phyloP scores from a whole-genome alignment of 176 grass and related monocot genomes.

The Oryza officinalis region DNA sequence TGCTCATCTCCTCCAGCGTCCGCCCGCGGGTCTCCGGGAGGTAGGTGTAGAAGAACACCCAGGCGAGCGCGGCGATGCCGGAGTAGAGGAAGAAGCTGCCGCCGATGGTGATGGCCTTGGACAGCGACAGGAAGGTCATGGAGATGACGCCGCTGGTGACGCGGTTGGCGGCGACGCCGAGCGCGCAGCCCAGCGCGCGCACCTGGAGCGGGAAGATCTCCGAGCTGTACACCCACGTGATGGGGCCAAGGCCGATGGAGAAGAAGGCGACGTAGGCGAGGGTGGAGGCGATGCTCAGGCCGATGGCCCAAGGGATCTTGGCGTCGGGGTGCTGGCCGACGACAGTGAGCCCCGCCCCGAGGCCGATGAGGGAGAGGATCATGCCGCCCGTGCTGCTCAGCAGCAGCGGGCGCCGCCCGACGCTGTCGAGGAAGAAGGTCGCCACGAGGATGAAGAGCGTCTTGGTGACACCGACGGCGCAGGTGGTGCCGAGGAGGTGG shows the following conservation, averaged over 20 bases:
- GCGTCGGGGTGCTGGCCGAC: slow-evolving; percentile 31
- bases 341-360: slow-evolving; percentile 55
- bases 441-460: slow-evolving; percentile 84
- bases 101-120: slow-evolving; percentile 77
- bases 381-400: slow-evolving; percentile 62
- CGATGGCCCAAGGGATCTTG: slow-evolving; percentile 61
- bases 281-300: slow-evolving; percentile 56
- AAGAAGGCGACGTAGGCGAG: slow-evolving; percentile 77
- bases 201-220: slow-evolving; percentile 83
- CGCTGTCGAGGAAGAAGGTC: slow-evolving; percentile 66
- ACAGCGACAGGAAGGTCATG: slow-evolving; percentile 84
- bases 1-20: slow-evolving; percentile 65
- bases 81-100: slow-evolving; percentile 80
- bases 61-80: slow-evolving; percentile 50
- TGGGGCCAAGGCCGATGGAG: slow-evolving; percentile 84
- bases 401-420: slow-evolving; percentile 75
- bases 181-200: slow-evolving; percentile 60
- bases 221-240: slow-evolving; percentile 77
- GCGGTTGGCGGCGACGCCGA: slow-evolving; percentile 69
- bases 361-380: slow-evolving; percentile 51
- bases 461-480: slow-evolving; percentile 74
- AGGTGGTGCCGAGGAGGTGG: slow-evolving; percentile 60
- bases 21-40: slow-evolving; percentile 74
- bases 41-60: slow-evolving; percentile 69
- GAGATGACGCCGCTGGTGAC: slow-evolving; percentile 71